Base-by-base conservation (phyloP, 75 land plant genomes). In the Larix kaempferi region DNA sequence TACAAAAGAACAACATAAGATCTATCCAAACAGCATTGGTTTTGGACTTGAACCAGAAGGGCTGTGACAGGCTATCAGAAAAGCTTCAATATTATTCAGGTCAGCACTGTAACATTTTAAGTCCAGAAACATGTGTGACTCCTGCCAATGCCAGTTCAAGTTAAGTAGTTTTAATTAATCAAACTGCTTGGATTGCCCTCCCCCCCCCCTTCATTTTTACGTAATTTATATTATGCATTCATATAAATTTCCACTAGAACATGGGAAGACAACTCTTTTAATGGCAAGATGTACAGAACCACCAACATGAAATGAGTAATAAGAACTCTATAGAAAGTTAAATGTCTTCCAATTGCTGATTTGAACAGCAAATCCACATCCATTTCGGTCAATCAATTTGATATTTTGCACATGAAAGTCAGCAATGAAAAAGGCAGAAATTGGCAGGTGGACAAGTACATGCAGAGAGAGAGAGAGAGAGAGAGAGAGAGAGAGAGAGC, bases 311-410 rank as follows among this genome's bases (percentile, higher is more conserved):
- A 39, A 39, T 37, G 39, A 10, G 13, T 21, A 44, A 69, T 33
- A n/a, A 41, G 25, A 8, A 41, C n/a, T 7, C 72, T 8, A 41
- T 39, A 69, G 39, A 17, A 35, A 69, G 23, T 41, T 37, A 37
- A 39, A 67, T 35, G 44, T n/a, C 71, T 67, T 17, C 22, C 22
- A 37, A 67, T 35, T 13, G 16, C 35, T 66, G 71, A 29, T 29
- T 64, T 27, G 3, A 27, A 19, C 4, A 29, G 39, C 21, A 37
- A 33, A 11, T 39, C 72, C 23, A 21, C 10, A 10, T 7, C 49
- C 73, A n/a, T 69, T 69, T 41, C 73, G 41, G 52, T 69, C 25
- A n/a, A 69, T 69, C 73, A 66, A 69, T 25, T 41, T 69, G 41
- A 39, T 7, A 41, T 17, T 65, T 69, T 69, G 54, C 73, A 41